Base-by-base conservation (phyloP, 1,284 basidiomycete genomes). In the Phlebopus sp. region DNA sequence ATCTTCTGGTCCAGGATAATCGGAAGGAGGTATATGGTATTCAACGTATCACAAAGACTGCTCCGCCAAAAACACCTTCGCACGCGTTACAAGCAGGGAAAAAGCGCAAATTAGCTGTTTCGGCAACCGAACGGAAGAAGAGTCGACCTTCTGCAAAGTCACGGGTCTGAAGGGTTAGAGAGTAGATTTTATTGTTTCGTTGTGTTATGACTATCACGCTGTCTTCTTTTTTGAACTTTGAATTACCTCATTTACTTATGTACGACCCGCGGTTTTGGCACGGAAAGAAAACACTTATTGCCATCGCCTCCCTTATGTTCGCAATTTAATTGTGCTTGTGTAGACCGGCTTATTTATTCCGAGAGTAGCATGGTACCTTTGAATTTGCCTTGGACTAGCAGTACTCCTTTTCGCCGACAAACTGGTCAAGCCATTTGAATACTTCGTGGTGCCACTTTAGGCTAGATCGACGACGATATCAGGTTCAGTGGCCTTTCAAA, bases 371-470 rank as follows among this genome's bases (percentile, higher is more conserved):
- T 41, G 36, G 6, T 6, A 6, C 6, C 4, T 23, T 23, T 23
- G 21, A 23, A 23, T 23, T 23, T 3, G 4, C 21, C 6, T 23
- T 27, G 39, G n/a, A 14, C 15, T 38, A 37, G 32, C 23, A 25
- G 25, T 40, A 18, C 14, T 44, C 44, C 6, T 49, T 50, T 18
- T 62, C 44, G 35, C 83, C 86, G 15, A 87, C 75, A 61, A 79
- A 91, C 64, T 86, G 72, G 54, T 90, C 79, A 52, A 94, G 83
- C 91, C 91, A 96, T 49, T 79, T 75, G 70, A 96, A 85, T 5
- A 97, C 86, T 65, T 97, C 94, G 55, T 86, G 75, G 66, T 95
- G 88, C 86, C 87, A 93, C 67, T 87, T 89, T 59, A 89, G 64
- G 63, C 84, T 86, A 52, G 27, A 23, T 11, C 29, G 17, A 31